Conservation (phyloP, 139 green algal genomes). For the Closterium sp. region DNA sequence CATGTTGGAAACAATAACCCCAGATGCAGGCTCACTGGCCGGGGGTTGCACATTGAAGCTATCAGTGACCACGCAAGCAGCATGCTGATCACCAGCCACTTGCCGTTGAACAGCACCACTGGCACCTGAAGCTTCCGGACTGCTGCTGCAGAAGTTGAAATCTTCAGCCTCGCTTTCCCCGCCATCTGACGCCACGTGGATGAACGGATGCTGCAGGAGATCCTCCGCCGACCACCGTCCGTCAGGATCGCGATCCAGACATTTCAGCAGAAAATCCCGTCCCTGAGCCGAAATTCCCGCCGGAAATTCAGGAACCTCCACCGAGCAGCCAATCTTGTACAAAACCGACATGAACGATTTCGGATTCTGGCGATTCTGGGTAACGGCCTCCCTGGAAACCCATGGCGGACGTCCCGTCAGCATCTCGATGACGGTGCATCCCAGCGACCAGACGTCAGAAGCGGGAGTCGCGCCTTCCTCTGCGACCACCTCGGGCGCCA, state of each 20-base stretch:
- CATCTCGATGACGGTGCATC: slow-evolving; percentile 97
- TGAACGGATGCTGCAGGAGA: slow-evolving; percentile 41
- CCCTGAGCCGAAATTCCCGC: slow-evolving; percentile 69
- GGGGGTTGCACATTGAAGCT: not conserved
- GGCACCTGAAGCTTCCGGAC: not conserved
- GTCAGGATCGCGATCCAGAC: slow-evolving; percentile 67
- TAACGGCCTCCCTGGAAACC: slow-evolving; percentile 58
- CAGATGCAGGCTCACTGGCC: not conserved
- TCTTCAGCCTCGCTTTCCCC: too few relatives aligned
- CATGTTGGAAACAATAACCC: not conserved
- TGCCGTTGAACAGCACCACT: not conserved
- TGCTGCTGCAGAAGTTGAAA: not conserved
- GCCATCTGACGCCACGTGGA: not conserved
- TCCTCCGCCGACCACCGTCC: slow-evolving; percentile 18
- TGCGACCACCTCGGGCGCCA: slow-evolving; percentile 82
- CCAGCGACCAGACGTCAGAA: slow-evolving; percentile 94
- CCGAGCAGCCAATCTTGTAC: slow-evolving; percentile 83
- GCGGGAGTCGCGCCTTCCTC: not conserved
- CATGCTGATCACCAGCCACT: too few relatives aligned
- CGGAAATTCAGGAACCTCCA: slow-evolving; percentile 67
- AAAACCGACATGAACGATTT: slow-evolving; percentile 65
- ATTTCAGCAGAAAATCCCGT: slow-evolving; percentile 87
- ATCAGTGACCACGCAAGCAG: too few relatives aligned
- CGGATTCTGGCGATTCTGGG: slow-evolving; percentile 26
- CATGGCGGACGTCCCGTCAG: slow-evolving; percentile 83